Conservation (phyloP, 202 grass and related monocot genomes). For the Setaria viridis region DNA sequence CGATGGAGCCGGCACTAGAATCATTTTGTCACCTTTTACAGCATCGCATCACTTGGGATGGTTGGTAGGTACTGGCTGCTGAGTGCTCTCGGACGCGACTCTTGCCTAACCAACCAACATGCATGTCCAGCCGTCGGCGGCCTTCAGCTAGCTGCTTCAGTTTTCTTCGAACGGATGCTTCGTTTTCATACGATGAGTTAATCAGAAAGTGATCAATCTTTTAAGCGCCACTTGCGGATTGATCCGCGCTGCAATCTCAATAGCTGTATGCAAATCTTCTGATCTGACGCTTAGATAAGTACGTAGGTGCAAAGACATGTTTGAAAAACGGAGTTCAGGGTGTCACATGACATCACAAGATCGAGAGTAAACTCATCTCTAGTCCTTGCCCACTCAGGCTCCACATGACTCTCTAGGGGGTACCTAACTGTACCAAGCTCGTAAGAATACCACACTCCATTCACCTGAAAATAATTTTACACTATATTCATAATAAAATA, state of each 20-base stretch:
- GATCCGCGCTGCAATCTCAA: background rate
- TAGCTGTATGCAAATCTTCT: background rate
- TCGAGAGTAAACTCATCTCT: background rate
- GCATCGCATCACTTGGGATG: background rate
- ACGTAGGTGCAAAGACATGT: background rate
- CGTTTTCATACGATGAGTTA: background rate
- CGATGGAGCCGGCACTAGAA: background rate
- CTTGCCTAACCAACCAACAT: slow-evolving; percentile 30
- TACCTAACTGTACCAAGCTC: background rate
- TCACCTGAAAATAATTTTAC: background rate
- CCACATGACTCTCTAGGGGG: background rate
- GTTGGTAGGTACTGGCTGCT: background rate
- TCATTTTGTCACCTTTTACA: background rate
- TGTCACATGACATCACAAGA: background rate
- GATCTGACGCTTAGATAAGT: background rate
- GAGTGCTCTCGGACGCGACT: slow-evolving; percentile 16
- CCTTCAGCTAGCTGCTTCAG: background rate
- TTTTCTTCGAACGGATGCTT: background rate
- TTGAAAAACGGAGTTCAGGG: background rate
- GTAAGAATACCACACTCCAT: background rate
- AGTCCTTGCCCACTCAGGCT: background rate
- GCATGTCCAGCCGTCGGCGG: background rate
- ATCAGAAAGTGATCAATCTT: background rate
- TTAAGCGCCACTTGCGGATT: background rate
- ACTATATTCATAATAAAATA: no score